Conservation (phyloP, 306 rosid genomes). For the Alnus glutinosa region DNA sequence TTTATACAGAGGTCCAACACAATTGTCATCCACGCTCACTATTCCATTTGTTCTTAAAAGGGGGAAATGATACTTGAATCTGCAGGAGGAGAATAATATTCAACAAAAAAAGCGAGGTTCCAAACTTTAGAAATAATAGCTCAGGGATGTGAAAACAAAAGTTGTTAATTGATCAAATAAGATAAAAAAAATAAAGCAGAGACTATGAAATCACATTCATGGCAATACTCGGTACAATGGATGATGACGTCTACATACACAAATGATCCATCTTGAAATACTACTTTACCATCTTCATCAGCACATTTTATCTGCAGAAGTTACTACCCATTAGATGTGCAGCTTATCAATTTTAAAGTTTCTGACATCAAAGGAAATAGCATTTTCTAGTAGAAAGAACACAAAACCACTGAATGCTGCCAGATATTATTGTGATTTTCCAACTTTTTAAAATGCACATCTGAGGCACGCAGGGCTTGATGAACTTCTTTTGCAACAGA, state of each 20-base stretch:
- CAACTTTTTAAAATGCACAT: background rate
- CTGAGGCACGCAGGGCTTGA: background rate
- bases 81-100: background rate
- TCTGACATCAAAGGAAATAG: background rate
- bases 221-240: conserved; percentile 29
- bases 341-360: background rate
- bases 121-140: background rate
- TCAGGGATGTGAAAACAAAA: background rate
- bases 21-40: conserved; percentile 26
- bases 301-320: conserved; percentile 26
- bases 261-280: conserved; percentile 16
- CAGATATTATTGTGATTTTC: background rate
- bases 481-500: conserved; percentile 8
- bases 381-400: too few species aligned
- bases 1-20: conserved; percentile 22
- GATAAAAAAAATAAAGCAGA: background rate
- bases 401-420: background rate
- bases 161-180: background rate
- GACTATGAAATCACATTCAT: background rate
- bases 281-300: conserved; percentile 11
- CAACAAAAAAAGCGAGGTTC: background rate
- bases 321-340: background rate
- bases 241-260: conserved; percentile 17
- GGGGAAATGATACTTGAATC: conserved; percentile 28
- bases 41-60: conserved; percentile 29